phyloP scores from a whole-genome alignment of 2,329 filamentous ascomycete genomes.

The Lithohypha guttulata region DNA sequence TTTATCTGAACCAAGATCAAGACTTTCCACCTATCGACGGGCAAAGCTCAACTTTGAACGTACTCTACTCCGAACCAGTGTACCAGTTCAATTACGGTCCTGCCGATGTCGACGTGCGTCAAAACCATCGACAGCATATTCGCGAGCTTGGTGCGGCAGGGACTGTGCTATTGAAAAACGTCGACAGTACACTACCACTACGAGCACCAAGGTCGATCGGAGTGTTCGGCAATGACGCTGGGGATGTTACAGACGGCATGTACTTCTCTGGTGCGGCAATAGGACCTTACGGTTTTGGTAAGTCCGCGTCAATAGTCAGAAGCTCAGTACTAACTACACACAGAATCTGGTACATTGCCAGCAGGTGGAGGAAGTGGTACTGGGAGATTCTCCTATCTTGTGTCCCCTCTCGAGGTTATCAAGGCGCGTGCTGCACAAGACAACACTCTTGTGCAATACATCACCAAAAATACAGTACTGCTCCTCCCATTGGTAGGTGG shows the following conservation, averaged over 20 bases:
- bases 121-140: not conserved
- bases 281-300: not conserved
- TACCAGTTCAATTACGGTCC: no score
- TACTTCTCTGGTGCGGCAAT: not conserved
- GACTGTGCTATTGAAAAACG: conserved; percentile 30
- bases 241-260: conserved; percentile 28
- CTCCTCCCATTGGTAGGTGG: conserved; percentile 19
- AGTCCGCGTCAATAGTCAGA: not conserved
- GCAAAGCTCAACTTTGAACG: no score
- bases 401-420: conserved; percentile 4
- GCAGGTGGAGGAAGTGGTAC: conserved; percentile 40
- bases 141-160: conserved; percentile 2
- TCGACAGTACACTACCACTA: conserved; percentile 38
- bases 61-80: no score
- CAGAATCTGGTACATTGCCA: conserved; percentile 11
- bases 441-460: conserved; percentile 23
- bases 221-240: conserved; percentile 51
- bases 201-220: conserved; percentile 46
- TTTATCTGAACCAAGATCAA: not conserved
- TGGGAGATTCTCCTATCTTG: conserved; percentile 44
- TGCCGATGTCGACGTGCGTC: not conserved
- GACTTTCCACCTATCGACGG: not conserved
- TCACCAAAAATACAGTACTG: conserved; percentile 36
- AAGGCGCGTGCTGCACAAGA: not conserved
- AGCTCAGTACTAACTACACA: not conserved